Conservation (phyloP, 768 basidiomycete species). For the Agrocybe praecox region DNA sequence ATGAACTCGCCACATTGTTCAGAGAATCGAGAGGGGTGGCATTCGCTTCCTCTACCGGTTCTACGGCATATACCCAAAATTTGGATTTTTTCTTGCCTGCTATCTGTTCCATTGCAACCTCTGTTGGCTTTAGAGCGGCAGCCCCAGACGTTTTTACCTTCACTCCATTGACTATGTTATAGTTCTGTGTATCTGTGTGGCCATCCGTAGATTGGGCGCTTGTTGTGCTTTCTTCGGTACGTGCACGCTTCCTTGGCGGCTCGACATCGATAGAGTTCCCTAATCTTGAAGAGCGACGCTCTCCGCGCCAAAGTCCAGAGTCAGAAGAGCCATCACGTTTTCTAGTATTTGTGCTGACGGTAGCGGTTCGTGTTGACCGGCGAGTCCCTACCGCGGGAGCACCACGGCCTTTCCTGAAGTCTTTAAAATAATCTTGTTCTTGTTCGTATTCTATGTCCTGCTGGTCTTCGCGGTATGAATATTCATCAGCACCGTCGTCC, state of each 20-base stretch:
- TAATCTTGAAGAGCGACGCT: slow-evolving; percentile 70
- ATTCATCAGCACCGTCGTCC: slow-evolving; percentile 68
- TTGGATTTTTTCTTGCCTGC: slow-evolving; percentile 85
- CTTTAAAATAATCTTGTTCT: slow-evolving; percentile 56
- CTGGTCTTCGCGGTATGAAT: slow-evolving; percentile 64
- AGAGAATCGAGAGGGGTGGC: slow-evolving; percentile 17
- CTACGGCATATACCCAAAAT: slow-evolving; percentile 89
- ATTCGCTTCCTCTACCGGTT: slow-evolving; percentile 50
- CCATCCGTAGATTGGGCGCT: slow-evolving; percentile 54
- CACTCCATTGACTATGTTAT: slow-evolving; percentile 35
- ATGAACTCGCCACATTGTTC: slow-evolving; percentile 12
- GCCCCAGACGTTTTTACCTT: slow-evolving; percentile 59
- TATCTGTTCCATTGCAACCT: slow-evolving; percentile 74
- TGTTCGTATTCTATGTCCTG: slow-evolving; percentile 68
- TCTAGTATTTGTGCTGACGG: slow-evolving; percentile 51
- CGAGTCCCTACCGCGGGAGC: slow-evolving; percentile 39
- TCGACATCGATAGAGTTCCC: slow-evolving; percentile 59
- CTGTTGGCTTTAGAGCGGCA: slow-evolving; percentile 69
- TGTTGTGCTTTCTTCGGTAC: slow-evolving; percentile 74
- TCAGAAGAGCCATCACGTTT: slow-evolving; percentile 58
- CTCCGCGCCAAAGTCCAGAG: slow-evolving; percentile 69
- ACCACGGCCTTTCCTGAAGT: slow-evolving; percentile 42
- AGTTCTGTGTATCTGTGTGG: slow-evolving; percentile 28
- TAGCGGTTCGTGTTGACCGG: slow-evolving; percentile 55
- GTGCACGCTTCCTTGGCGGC: slow-evolving; percentile 66